These are phyloP conservation scores for Cadophora malorum DNA, from an alignment of 2,329 filamentous ascomycete genomes.

Conservation along the genomic window DNA sequence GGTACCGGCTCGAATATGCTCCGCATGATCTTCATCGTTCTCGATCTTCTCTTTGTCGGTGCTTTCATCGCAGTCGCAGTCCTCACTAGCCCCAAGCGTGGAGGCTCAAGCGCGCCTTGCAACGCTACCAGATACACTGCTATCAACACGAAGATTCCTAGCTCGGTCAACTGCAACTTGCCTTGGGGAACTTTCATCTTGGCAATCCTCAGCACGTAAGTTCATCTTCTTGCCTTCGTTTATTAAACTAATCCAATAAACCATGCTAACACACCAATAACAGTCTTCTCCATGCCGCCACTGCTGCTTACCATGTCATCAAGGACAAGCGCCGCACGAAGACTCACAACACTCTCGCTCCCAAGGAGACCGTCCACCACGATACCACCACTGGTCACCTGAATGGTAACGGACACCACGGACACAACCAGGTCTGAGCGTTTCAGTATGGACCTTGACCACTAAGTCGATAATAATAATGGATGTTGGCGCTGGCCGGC, in stretches of 20 bases:
- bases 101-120: constrained; percentile 45
- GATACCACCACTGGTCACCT: background rate
- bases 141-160: constrained; percentile 35
- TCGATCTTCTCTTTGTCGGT: constrained; percentile 50
- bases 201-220: constrained; percentile 54
- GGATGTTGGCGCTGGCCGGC: too few species aligned
- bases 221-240: constrained; percentile 22
- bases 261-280: background rate
- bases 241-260: background rate
- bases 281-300: constrained; percentile 51
- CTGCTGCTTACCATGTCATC: constrained; percentile 50
- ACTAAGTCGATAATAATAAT: background rate
- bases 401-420: background rate
- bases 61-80: constrained; percentile 53
- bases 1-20: constrained; percentile 43
- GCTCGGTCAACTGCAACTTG: constrained; percentile 46
- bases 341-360: constrained; percentile 1
- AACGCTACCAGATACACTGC: constrained; percentile 36
- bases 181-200: constrained; percentile 52
- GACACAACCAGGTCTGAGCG: background rate
- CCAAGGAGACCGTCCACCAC: constrained; percentile 15
- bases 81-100: constrained; percentile 48
- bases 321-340: constrained; percentile 29
- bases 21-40: constrained; percentile 49
- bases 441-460: background rate